Base-by-base conservation (phyloP, 345 rosid genomes). In the Euphorbia pulcherrima region DNA sequence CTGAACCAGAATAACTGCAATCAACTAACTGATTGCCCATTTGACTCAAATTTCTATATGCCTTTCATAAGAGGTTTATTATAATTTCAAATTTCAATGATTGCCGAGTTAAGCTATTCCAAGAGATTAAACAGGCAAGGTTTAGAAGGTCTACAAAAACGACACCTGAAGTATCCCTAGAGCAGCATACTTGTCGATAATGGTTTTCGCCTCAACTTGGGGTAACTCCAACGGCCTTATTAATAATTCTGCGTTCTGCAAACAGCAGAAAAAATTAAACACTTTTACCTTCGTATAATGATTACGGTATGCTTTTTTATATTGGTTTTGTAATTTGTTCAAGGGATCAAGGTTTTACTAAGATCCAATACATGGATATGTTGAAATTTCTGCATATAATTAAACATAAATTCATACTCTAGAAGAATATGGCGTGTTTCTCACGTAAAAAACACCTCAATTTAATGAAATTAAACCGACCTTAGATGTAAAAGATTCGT, bases 121-220 rank as follows among this genome's bases (percentile, higher is more conserved):
- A 2, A 39, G 44, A 39, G 44, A 44, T 52, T 18, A 60, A 20
- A 21, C 46, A 2, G 2, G 37, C 37, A n/a, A 75, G 24, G 41
- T 67, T 40, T 63, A 41, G 37, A 63, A 7, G 30, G 66, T 64
- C 50, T 20, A 61, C 9, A 52, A 71, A 66, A 44, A 68, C 64
- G 1, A 48, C 75, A 94, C 99, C 95, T 91, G 96, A 71, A 94
- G 95, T 79, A 94, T 94, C 65, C 78, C 87, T 40, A 88, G 91
- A 12, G 99, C 97, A 46, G 99, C 97, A 60, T 86, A 84, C 82
- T 94, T 91, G 72, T 94, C 96, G 47, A 40, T 9, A 65, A 89
- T 79, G 52, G 92, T 84, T 81, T 94, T 91, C 8, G 82, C 61
- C 53, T 76, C 71, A 69, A 75, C 77, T 44, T 84, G 92, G 72